These are phyloP conservation scores for Darksidea phi DNA, from an alignment of 495 filamentous ascomycete genomes.

Conservation along the genomic window DNA sequence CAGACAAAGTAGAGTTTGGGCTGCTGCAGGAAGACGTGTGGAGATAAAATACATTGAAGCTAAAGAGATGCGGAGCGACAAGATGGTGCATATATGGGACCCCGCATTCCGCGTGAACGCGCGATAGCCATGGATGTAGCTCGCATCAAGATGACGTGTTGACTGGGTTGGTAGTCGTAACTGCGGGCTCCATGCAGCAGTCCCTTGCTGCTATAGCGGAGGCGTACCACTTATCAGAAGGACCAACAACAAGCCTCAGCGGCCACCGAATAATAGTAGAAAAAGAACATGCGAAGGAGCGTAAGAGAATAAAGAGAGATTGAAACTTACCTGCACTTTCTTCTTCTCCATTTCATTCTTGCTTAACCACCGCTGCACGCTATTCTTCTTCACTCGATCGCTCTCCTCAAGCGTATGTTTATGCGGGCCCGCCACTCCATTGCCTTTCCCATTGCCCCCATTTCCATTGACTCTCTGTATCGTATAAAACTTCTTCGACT, in stretches of 20 bases:
- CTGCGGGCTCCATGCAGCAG: neutral
- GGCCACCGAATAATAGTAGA: neutral
- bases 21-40: neutral
- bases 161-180: neutral
- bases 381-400: conserved; percentile 84
- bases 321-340: conserved; percentile 61
- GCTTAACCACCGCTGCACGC: conserved; percentile 64
- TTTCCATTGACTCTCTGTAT: conserved; percentile 69
- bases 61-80: neutral
- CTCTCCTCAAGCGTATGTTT: conserved; percentile 75
- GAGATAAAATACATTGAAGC: conserved; percentile 1
- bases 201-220: neutral
- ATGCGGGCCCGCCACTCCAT: conserved; percentile 65
- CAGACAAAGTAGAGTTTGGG: neutral
- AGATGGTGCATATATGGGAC: too few relatives aligned
- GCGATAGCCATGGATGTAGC: neutral
- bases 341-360: conserved; percentile 68
- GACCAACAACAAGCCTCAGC: neutral
- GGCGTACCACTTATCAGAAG: neutral
- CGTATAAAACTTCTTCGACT: conserved; percentile 45
- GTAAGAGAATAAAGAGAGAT: neutral
- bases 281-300: neutral
- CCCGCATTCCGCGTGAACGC: too few relatives aligned
- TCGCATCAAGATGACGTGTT: conserved; percentile 6
- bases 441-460: conserved; percentile 69